phyloP scores from a whole-genome alignment of 345 rosid species.

The Chamaenerion angustifolium region DNA sequence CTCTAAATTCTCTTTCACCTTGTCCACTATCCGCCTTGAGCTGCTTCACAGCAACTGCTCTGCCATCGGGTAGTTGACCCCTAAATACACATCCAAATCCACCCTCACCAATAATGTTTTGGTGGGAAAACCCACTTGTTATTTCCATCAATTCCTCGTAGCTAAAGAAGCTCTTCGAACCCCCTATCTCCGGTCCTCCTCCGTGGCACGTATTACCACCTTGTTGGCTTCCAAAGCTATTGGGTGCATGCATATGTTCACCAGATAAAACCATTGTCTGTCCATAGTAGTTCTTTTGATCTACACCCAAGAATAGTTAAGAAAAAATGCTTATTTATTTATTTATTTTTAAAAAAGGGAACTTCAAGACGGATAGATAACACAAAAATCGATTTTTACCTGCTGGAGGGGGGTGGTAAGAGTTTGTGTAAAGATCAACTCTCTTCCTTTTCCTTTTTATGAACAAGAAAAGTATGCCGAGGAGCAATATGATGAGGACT shows the following conservation, averaged over 20 bases:
- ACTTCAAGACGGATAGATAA: too few relatives aligned
- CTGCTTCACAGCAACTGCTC: slow-evolving; percentile 74
- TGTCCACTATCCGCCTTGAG: slow-evolving; percentile 93
- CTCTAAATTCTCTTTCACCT: slow-evolving; percentile 90
- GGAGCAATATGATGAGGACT: slow-evolving; percentile 30
- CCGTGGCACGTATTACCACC: slow-evolving; percentile 21
- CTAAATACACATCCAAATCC: slow-evolving; percentile 85
- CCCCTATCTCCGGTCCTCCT: slow-evolving; percentile 36
- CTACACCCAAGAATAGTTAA: not conserved
- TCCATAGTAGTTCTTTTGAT: slow-evolving; percentile 24
- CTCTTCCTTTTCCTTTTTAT: slow-evolving; percentile 33
- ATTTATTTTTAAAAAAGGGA: too few relatives aligned
- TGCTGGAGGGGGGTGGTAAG: slow-evolving; percentile 37
- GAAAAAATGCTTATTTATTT: slow-evolving; percentile 13
- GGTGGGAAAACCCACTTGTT: slow-evolving; percentile 58
- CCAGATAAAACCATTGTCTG: slow-evolving; percentile 13
- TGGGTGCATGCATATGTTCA: slow-evolving; percentile 5
- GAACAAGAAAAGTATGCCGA: slow-evolving; percentile 28
- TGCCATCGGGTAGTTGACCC: slow-evolving; percentile 47
- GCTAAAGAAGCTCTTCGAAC: slow-evolving; percentile 40
- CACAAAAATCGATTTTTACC: slow-evolving; percentile 22
- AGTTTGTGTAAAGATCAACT: slow-evolving; percentile 12
- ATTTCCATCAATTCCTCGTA: slow-evolving; percentile 77
- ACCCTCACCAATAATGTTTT: slow-evolving; percentile 80
- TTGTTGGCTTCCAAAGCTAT: slow-evolving; percentile 38